Evolutionary conservation across 2,329 filamentous ascomycete species (phyloP), one percentile per base, ranked within the genome.

Genomic region (Paracamarosporium sp.): DNA sequence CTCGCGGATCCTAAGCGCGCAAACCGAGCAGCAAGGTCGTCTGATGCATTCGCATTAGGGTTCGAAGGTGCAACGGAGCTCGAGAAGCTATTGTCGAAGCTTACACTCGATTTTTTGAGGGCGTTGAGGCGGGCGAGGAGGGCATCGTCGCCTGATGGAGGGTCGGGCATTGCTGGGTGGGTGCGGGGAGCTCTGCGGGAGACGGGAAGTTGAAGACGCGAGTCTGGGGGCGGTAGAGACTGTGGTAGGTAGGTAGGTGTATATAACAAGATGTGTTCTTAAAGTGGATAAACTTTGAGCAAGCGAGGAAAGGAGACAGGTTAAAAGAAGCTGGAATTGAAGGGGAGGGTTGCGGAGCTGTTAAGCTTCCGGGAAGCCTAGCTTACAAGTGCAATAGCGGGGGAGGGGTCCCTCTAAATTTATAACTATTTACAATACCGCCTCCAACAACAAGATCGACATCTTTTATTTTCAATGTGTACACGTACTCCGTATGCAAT

Each of bases 71-170:
- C 53, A 56, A 63, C 64, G 5, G 71, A 72, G 20, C 62, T 58
- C 25, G 31, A 59, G 25, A 58, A 61, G 25, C 61, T 65, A 17
- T 64, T 67, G 15, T 70, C 62, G 17, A 82, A 66, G 50, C 62
- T 75, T 20, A 82, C 71, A 27, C 67, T 73, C 1, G 79, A 78
- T 41, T 78, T 76, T 63, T 81, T 81, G 46, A 83, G 73, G 13
- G 81, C 80, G 60, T 82, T 82, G 33, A 83, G 73, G 47, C 81
- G 78, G 20, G 80, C 79, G 53, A 82, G 78, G 20, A 83, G 77
- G 55, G 76, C 71, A 48, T 79, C 72, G 56, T 82, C 79, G 46
- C 50, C 40, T 9, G 64, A 60, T 36, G 50, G 53, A 25, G 63
- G 55, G 13, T 61, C 30, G 28, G 65, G 50, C 68, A 70, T 69